phyloP scores from a whole-genome alignment of 192 early-diverging fungal genomes.

The Coemansia sp. region DNA sequence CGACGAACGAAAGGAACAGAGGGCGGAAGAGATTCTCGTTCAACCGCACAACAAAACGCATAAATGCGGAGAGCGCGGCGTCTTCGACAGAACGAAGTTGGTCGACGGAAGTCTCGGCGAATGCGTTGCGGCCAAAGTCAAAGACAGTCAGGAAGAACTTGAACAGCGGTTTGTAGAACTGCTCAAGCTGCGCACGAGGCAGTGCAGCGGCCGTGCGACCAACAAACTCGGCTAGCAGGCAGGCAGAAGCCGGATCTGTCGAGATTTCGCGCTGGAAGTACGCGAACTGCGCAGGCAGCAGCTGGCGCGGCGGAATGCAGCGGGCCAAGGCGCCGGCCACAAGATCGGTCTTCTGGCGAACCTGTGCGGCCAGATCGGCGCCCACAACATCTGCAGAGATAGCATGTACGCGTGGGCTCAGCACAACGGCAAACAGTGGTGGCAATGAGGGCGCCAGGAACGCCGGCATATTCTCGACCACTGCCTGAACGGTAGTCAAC shows the following conservation, averaged over 20 bases:
- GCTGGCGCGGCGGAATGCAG: conserved; percentile 42
- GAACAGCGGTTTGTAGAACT: conserved; percentile 77
- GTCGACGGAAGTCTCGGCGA: too few relatives aligned
- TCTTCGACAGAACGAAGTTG: conserved; percentile 62
- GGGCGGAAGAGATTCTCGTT: conserved; percentile 96
- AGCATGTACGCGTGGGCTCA: conserved; percentile 17
- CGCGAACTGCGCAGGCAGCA: conserved; percentile 43
- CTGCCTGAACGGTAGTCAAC: conserved; percentile 43
- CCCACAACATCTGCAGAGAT: background rate
- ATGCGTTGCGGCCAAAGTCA: conserved; percentile 53
- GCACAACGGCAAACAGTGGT: conserved; percentile 34
- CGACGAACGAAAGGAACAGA: conserved; percentile 79
- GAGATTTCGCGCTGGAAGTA: conserved; percentile 51
- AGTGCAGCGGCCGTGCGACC: conserved; percentile 64
- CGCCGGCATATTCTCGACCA: conserved; percentile 48
- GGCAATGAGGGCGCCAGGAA: conserved; percentile 49
- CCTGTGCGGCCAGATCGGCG: conserved; percentile 24
- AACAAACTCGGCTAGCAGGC: conserved; percentile 67
- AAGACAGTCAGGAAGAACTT: conserved; percentile 78
- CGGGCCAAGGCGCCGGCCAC: conserved; percentile 30
- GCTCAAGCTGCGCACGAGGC: conserved; percentile 61
- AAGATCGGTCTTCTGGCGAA: conserved; percentile 13
- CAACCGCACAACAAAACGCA: conserved; percentile 83
- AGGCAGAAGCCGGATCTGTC: conserved; percentile 46
- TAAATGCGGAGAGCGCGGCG: conserved; percentile 68